phyloP scores from a whole-genome alignment of 495 filamentous ascomycete genomes.

The Parachaetomium inaequale region DNA sequence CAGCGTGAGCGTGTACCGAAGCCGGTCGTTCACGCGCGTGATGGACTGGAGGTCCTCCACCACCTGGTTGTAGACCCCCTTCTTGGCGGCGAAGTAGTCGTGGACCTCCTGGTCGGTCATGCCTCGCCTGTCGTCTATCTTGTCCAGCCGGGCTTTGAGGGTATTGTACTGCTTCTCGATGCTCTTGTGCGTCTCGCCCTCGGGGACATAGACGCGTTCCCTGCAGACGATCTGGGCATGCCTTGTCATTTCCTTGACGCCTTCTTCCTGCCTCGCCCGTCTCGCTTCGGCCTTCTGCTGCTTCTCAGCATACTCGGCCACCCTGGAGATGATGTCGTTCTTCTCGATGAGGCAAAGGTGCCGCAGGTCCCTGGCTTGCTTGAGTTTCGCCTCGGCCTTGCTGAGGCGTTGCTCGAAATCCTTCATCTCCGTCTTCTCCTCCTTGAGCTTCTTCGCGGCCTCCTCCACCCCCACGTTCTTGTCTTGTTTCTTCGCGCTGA shows the following conservation, averaged over 20 bases:
- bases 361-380: conserved; percentile 48
- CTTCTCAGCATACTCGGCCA: conserved; percentile 49
- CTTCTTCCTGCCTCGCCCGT: conserved; percentile 42
- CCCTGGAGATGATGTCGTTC: conserved; percentile 56
- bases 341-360: conserved; percentile 57
- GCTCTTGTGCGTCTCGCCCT: conserved; percentile 60
- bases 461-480: conserved; percentile 36
- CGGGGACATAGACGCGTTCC: conserved; percentile 60
- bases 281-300: conserved; percentile 46
- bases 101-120: conserved; percentile 65
- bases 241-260: conserved; percentile 52
- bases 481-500: conserved; percentile 36
- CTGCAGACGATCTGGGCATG: conserved; percentile 56
- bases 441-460: conserved; percentile 25
- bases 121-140: conserved; percentile 42
- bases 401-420: conserved; percentile 44
- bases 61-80: conserved; percentile 37
- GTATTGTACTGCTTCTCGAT: conserved; percentile 62
- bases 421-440: conserved; percentile 39
- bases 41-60: conserved; percentile 42
- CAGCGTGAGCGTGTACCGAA: conserved; percentile 64
- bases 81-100: conserved; percentile 35
- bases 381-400: conserved; percentile 58
- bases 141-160: conserved; percentile 53
- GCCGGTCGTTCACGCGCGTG: conserved; percentile 48